These are phyloP conservation scores for Phytopythium kandeliae DNA, from an alignment of 352 stramenopile genomes.

Conservation along the genomic window DNA sequence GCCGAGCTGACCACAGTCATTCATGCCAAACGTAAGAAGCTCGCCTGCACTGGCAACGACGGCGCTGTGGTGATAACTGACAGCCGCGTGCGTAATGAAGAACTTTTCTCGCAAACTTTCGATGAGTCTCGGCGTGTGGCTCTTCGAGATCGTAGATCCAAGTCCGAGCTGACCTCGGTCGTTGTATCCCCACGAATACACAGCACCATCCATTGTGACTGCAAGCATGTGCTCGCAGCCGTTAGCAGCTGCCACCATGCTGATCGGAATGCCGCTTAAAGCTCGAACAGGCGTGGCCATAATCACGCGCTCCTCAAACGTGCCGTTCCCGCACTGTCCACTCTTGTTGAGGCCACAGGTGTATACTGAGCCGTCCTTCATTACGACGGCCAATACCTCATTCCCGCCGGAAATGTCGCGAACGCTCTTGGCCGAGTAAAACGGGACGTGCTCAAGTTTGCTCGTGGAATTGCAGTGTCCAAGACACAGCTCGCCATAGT, in stretches of 20 bases:
- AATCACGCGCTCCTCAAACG: constrained; percentile 82
- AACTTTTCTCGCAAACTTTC: constrained; percentile 84
- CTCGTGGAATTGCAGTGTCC: constrained; percentile 85
- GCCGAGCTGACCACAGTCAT: constrained; percentile 81
- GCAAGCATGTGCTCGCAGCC: constrained; percentile 87
- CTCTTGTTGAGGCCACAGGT: constrained; percentile 88
- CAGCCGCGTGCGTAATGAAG: constrained; percentile 56
- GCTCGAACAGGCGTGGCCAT: constrained; percentile 66
- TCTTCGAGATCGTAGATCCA: constrained; percentile 83
- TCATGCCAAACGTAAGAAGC: constrained; percentile 85
- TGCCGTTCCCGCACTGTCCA: constrained; percentile 82
- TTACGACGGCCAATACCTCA: constrained; percentile 79
- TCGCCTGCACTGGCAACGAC: constrained; percentile 73
- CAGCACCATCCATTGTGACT: constrained; percentile 61
- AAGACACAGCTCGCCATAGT: constrained; percentile 83
- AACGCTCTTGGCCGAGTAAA: constrained; percentile 76
- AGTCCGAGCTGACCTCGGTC: constrained; percentile 80
- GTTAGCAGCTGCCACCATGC: constrained; percentile 73
- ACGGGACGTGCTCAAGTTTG: constrained; percentile 80
- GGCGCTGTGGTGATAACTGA: constrained; percentile 86
- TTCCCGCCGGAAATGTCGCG: constrained; percentile 75
- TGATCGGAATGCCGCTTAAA: constrained; percentile 54
- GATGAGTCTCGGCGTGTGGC: constrained; percentile 75
- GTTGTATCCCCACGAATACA: constrained; percentile 88
- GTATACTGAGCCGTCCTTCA: constrained; percentile 76